Evolutionary conservation across 108 stramenopile genomes (phyloP), one percentile per base, ranked within the genome.

Genomic region (Seminavis robusta): DNA sequence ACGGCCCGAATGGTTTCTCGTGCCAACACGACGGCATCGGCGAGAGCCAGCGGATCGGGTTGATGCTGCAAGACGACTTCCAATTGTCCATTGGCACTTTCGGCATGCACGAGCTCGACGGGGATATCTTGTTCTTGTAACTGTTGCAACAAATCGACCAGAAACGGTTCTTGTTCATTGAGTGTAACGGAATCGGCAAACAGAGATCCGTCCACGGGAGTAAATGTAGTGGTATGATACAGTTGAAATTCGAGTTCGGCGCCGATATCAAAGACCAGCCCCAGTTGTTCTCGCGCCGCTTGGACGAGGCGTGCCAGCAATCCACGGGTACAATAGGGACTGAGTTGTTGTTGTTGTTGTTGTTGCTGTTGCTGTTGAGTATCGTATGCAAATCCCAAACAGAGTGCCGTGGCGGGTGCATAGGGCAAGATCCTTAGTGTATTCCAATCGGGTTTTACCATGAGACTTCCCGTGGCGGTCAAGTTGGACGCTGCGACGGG

Each of bases 171-270:
- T 64, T 88, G 86, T 27, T 86, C 71, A 48, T 92, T 88, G 23
- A 92, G 65, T 25, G 83, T 65, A 9, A 56, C 54, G 1, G 84
- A 37, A 56, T 69, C 71, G 30, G 80, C 86, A 67, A 82, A 92
- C 0, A 80, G 59, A 33, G 75, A 79, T 20, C 33, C 3, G 53
- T 92, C 90, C 8, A 84, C 67, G 7, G 81, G 76, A 19, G 71
- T 0, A 4, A 39, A 47, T 39, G 39, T 50, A n/a, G 64, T 50
- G 30, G 46, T 63, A n/a, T n/a, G n/a, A 52, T 63, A 50, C 16
- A 74, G 64, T 58, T 48, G 74, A 47, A 92, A 88, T 64, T 92
- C 90, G 19, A 92, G 25, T 56, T 92, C 90, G 29, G 77, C 86
- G 0, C 90, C 90, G 0, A 92, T 63, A 30, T 63, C 51, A 74